phyloP scores from a whole-genome alignment of 306 rosid species.

The Nissolia schottii region DNA sequence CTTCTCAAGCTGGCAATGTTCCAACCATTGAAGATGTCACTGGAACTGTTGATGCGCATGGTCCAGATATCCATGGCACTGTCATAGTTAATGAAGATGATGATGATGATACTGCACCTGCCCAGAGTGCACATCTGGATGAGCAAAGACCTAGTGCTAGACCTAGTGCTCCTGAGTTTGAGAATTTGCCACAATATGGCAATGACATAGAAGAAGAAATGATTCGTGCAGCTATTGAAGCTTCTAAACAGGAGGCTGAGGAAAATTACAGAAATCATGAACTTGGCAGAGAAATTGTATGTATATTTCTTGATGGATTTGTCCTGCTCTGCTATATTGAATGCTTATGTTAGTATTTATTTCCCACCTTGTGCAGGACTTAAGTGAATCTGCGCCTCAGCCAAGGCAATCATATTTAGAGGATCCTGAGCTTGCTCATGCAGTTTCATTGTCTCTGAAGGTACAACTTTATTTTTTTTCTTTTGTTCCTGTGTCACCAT shows the following conservation, averaged over 20 bases:
- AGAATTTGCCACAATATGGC: slow-evolving; percentile 43
- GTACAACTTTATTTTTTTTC: slow-evolving; percentile 28
- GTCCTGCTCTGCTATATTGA: slow-evolving; percentile 18
- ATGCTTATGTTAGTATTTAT: slow-evolving; percentile 27
- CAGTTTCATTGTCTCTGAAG: slow-evolving; percentile 77
- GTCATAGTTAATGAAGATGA: slow-evolving; percentile 47
- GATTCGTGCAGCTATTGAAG: slow-evolving; percentile 93
- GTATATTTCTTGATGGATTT: slow-evolving; percentile 29
- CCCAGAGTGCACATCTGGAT: slow-evolving; percentile 30
- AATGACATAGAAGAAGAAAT: slow-evolving; percentile 96
- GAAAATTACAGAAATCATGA: slow-evolving; percentile 41
- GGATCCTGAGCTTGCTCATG: slow-evolving; percentile 83
- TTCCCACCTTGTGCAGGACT: slow-evolving; percentile 47
- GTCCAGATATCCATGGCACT: slow-evolving; percentile 51
- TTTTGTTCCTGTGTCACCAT: neutral
- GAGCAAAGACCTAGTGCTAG: slow-evolving; percentile 24
- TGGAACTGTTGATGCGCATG: slow-evolving; percentile 42
- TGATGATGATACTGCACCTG: slow-evolving; percentile 43
- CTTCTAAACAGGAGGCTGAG: slow-evolving; percentile 72
- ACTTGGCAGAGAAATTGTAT: slow-evolving; percentile 45
- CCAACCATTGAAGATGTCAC: slow-evolving; percentile 72
- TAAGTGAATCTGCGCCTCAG: slow-evolving; percentile 41
- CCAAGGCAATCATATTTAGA: slow-evolving; percentile 46
- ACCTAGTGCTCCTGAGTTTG: slow-evolving; percentile 55
- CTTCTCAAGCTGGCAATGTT: slow-evolving; percentile 46